Conservation (phyloP, 1,284 basidiomycete genomes). For the Ustilago esculenta region DNA sequence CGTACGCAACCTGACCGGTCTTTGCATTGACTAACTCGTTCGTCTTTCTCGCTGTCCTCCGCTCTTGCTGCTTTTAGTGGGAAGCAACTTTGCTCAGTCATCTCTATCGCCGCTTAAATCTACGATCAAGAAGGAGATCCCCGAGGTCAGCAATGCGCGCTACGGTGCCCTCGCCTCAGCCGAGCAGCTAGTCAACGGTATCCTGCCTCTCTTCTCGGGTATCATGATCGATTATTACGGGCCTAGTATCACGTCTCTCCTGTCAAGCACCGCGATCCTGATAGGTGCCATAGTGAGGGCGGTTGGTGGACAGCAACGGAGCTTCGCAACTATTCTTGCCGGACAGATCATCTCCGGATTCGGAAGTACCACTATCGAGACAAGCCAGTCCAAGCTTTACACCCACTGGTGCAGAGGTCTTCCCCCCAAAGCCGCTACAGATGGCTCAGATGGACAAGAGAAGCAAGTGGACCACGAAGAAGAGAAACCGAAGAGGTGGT, state of each 20-base stretch:
- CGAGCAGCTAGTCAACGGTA: conserved; percentile 68
- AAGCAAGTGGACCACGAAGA: not conserved
- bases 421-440: not conserved
- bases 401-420: conserved; percentile 41
- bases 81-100: conserved; percentile 49
- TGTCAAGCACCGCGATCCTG: conserved; percentile 62
- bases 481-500: conserved; percentile 2
- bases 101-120: conserved; percentile 67
- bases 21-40: too few relatives aligned
- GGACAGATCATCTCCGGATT: conserved; percentile 59
- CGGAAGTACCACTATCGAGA: conserved; percentile 65
- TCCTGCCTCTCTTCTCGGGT: conserved; percentile 69
- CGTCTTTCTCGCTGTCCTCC: not conserved
- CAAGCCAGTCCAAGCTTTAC: conserved; percentile 61
- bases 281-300: conserved; percentile 66
- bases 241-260: conserved; percentile 49
- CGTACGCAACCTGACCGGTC: too few relatives aligned
- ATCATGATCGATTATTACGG: conserved; percentile 69
- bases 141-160: conserved; percentile 73
- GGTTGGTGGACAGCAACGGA: conserved; percentile 33
- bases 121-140: conserved; percentile 61
- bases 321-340: conserved; percentile 51
- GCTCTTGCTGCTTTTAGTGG: not conserved
- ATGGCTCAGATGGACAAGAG: not conserved
- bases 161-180: conserved; percentile 70